Evolutionary conservation across 805 yeast genomes (phyloP).

Genomic region (Saccharomycopsis vini): DNA sequence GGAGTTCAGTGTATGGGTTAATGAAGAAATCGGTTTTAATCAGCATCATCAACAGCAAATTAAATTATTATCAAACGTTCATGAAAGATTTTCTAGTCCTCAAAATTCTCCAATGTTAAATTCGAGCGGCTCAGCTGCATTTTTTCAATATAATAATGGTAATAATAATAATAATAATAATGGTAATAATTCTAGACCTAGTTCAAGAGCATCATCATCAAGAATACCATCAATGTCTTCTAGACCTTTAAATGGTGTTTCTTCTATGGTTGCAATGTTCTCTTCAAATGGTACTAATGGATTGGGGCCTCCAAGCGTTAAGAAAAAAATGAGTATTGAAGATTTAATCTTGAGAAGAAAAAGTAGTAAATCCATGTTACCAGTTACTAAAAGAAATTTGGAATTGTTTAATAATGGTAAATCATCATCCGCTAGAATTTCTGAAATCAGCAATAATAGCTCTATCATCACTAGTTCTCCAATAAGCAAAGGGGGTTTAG

Average conservation of each 20-base stretch:
- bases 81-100: neutral
- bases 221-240: constrained; percentile 3
- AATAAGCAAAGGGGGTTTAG: no score
- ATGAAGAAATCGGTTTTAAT: neutral
- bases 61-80: neutral
- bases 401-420: neutral
- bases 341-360: neutral
- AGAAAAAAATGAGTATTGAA: constrained; percentile 4
- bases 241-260: neutral
- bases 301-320: neutral
- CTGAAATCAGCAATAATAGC: no score
- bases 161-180: no score
- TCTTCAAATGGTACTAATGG: neutral
- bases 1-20: constrained; percentile 10
- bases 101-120: neutral
- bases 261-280: neutral
- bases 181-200: neutral
- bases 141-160: neutral
- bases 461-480: no score
- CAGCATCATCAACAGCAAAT: neutral
- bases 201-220: constrained; percentile 1
- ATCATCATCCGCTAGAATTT: no score
- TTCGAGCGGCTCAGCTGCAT: neutral
- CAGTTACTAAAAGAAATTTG: constrained; percentile 3
- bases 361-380: constrained; percentile 1